Evolutionary conservation across 192 early-diverging fungal genomes (phyloP).

Genomic region (Gonapodya prolifera): DNA sequence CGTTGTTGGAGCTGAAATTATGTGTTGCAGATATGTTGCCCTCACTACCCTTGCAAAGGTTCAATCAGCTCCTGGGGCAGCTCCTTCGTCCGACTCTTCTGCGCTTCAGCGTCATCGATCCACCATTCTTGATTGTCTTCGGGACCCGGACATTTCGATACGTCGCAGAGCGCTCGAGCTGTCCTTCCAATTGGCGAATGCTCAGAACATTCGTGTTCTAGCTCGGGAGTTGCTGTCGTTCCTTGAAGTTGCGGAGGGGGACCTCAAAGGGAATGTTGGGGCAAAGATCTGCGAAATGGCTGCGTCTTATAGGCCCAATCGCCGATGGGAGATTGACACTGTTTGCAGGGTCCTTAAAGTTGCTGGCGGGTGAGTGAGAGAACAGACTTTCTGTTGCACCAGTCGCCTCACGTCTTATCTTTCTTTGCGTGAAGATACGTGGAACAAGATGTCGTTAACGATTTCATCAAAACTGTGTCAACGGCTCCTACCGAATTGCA

Average conservation of each 20-base stretch:
- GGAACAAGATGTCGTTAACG: slow-evolving; percentile 62
- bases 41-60: slow-evolving; percentile 84
- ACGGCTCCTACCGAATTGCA: slow-evolving; percentile 62
- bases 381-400: neutral
- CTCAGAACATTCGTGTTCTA: slow-evolving; percentile 80
- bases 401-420: neutral
- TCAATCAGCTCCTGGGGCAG: slow-evolving; percentile 12
- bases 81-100: slow-evolving; percentile 62
- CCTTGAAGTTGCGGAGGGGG: slow-evolving; percentile 79
- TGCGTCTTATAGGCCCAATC: slow-evolving; percentile 84
- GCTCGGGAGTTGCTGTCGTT: slow-evolving; percentile 87
- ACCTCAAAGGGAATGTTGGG: slow-evolving; percentile 83
- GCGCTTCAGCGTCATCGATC: slow-evolving; percentile 95
- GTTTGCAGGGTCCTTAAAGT: slow-evolving; percentile 71
- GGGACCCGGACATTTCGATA: slow-evolving; percentile 92
- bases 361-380: slow-evolving; percentile 37
- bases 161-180: slow-evolving; percentile 91
- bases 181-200: slow-evolving; percentile 89
- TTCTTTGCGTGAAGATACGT: slow-evolving; percentile 46
- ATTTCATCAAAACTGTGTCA: slow-evolving; percentile 83
- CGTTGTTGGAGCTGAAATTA: neutral
- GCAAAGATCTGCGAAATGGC: slow-evolving; percentile 84
- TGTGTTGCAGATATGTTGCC: slow-evolving; percentile 70
- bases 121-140: slow-evolving; percentile 89
- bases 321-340: slow-evolving; percentile 95